Base-by-base conservation (phyloP, 2,329 filamentous ascomycete species). In the Plenodomus biglobosus region DNA sequence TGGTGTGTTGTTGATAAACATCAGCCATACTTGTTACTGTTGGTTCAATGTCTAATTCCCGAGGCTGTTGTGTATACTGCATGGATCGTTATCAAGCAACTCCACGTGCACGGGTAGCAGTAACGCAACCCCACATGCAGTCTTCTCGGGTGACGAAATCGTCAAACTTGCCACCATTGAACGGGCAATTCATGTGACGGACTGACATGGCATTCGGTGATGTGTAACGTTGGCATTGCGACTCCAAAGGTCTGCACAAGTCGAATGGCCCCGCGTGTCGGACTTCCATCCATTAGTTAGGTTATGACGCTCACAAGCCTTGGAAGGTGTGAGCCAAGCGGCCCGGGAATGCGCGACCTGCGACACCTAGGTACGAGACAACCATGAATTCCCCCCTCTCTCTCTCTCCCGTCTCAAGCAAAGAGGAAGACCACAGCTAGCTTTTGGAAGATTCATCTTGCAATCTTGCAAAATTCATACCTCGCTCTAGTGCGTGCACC, bases 281-380 rank as follows among this genome's bases (percentile, higher is more conserved):
- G 39, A 40, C 22, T 24, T 5, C n/a, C n/a, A n/a, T n/a, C n/a
- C n/a, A n/a, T n/a, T 5, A 24, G 5, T 10, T 24, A 10, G 22
- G 22, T 10, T 5, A 24, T 24, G 22, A 24, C 22, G 22, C 22
- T 24, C 22, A 24, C 22, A 24, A 24, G 22, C 22, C 22, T 24
- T 24, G 22, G 22, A 24, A 24, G 22, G 22, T 24, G 22, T 24
- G 22, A 42, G 53, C 55, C 55, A 63, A 62, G 56, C 48, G 41
- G 44, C 46, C 50, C 45, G 43, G 50, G 50, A 60, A 54, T 55
- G 56, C 46, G 46, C 38, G 37, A 49, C 19, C n/a, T 11, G 27
- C 36, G 44, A 51, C 40, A 34, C 19, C 18, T 10, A 40, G 39
- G 20, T 20, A 50, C 40, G 34, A 49, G 21, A 32, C 48, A 52